These are phyloP conservation scores for Eucalyptus curtisii DNA, from an alignment of 345 rosid species.

Conservation along the genomic window DNA sequence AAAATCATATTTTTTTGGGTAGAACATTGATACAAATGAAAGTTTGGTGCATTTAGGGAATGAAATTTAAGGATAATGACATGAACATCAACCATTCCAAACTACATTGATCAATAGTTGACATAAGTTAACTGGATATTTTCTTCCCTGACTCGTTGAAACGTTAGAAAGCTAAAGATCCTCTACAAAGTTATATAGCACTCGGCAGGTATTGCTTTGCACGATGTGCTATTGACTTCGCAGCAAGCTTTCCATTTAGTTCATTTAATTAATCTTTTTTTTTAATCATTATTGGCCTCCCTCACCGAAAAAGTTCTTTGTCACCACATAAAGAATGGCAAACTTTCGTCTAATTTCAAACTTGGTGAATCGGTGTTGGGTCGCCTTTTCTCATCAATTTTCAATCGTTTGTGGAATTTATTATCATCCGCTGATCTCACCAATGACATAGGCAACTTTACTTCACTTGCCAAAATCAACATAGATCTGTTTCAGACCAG, in stretches of 20 bases:
- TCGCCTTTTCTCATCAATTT: not conserved
- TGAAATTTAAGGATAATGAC: not conserved
- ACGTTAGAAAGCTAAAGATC: not conserved
- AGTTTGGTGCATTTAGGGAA: not conserved
- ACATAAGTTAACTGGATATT: not conserved
- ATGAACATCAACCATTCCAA: not conserved
- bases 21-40: not conserved
- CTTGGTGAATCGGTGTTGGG: not conserved
- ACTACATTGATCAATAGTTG: not conserved
- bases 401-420: not conserved
- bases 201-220: not conserved
- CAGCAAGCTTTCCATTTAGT: not conserved
- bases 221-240: not conserved
- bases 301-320: not conserved
- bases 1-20: not conserved
- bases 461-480: not conserved
- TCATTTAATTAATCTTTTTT: not conserved
- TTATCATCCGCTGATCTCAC: not conserved
- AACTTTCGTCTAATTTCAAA: not conserved
- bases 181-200: not conserved
- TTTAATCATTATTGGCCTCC: not conserved
- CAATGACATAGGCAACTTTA: not conserved
- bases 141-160: not conserved
- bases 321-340: not conserved
- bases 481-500: not conserved